These are phyloP conservation scores for Acaromyces ingoldii DNA, from an alignment of 1,284 basidiomycete species.

Conservation along the genomic window DNA sequence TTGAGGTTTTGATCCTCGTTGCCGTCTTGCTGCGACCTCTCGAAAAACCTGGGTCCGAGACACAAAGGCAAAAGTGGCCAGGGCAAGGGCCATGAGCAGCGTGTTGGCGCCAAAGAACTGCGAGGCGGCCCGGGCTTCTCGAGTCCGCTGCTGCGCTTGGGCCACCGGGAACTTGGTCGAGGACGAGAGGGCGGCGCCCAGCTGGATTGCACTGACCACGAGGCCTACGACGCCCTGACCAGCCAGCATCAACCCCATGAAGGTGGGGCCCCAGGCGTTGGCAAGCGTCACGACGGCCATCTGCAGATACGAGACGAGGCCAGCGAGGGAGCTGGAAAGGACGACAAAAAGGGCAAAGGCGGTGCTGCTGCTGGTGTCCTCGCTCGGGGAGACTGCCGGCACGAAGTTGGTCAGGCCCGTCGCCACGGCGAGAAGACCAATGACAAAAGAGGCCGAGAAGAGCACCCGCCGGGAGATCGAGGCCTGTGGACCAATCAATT, in stretches of 20 bases:
- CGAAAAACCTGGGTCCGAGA: not conserved
- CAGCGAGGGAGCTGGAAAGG: constrained; percentile 8
- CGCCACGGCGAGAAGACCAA: not conserved
- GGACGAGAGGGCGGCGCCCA: constrained; percentile 28
- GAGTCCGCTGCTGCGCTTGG: too few species aligned
- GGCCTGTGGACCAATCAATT: too few species aligned
- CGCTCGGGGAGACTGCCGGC: too few species aligned
- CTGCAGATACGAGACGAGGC: constrained; percentile 41
- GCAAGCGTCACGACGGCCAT: constrained; percentile 42
- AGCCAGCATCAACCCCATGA: constrained; percentile 43
- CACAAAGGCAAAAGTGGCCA: constrained; percentile 1
- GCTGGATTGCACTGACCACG: constrained; percentile 32
- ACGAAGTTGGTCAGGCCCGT: too few species aligned
- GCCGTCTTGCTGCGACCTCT: not conserved
- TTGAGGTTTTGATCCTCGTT: not conserved
- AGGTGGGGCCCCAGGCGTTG: constrained; percentile 31
- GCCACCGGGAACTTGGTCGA: not conserved
- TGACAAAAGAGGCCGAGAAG: not conserved
- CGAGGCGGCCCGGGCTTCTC: not conserved
- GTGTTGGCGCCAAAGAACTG: constrained; percentile 6
- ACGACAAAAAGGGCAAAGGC: not conserved
- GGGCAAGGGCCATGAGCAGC: constrained; percentile 2
- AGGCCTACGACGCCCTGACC: constrained; percentile 41
- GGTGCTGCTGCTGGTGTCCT: too few species aligned
- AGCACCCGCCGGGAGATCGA: constrained; percentile 5